Evolutionary conservation across 2,329 filamentous ascomycete species (phyloP).

Genomic region (Fusarium sp.): DNA sequence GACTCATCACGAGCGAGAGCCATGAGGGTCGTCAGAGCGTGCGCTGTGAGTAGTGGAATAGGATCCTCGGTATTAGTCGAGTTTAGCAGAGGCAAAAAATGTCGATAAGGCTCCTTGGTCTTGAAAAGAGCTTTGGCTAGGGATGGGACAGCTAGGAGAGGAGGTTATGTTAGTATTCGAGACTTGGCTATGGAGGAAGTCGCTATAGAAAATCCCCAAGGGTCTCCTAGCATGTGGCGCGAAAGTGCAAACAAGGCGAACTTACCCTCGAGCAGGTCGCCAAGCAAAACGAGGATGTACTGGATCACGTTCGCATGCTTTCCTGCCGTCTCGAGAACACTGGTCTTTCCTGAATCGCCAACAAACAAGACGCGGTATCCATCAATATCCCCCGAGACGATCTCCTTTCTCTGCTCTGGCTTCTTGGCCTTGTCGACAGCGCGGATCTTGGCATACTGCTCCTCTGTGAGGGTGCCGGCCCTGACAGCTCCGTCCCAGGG

Average conservation of each 20-base stretch:
- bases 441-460: conserved; percentile 95
- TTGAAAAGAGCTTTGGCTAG: conserved; percentile 84
- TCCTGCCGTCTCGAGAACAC: conserved; percentile 86
- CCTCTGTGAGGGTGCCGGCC: conserved; percentile 93
- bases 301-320: conserved; percentile 93
- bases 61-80: conserved; percentile 82
- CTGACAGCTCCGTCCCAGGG: conserved; percentile 98
- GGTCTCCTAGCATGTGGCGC: conserved; percentile 14
- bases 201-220: conserved; percentile 18
- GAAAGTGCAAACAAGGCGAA: conserved; percentile 10
- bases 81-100: conserved; percentile 89
- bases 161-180: conserved; percentile 38
- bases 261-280: conserved; percentile 89
- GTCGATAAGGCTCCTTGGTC: conserved; percentile 83
- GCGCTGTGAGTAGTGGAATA: conserved; percentile 90
- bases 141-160: conserved; percentile 79
- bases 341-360: conserved; percentile 78
- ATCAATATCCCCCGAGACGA: conserved; percentile 83
- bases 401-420: conserved; percentile 84
- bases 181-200: conserved; percentile 16
- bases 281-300: conserved; percentile 92
- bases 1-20: conserved; percentile 76
- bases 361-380: conserved; percentile 87
- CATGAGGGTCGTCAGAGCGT: conserved; percentile 86
- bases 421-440: conserved; percentile 96